phyloP scores from a whole-genome alignment of 768 basidiomycete genomes.

The Trametes elegans region DNA sequence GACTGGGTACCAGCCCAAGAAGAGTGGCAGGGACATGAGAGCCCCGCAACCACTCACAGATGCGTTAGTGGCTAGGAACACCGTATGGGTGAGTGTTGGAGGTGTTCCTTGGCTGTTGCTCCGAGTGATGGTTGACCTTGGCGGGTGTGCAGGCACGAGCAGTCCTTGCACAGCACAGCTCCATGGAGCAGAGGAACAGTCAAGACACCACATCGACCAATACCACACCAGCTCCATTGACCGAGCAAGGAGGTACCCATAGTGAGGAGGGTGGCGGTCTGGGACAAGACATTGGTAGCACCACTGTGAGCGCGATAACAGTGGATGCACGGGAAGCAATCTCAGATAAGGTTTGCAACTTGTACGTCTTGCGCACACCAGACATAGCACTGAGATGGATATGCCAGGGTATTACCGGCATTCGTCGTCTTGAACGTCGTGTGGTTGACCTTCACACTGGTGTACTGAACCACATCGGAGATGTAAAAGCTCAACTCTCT shows the following conservation, averaged over 20 bases:
- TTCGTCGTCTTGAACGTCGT: neutral
- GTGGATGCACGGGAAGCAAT: too few relatives aligned
- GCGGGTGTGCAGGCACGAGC: neutral
- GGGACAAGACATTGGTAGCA: too few relatives aligned
- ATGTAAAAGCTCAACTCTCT: neutral
- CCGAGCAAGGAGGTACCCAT: too few relatives aligned
- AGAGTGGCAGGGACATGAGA: neutral
- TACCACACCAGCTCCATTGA: too few relatives aligned
- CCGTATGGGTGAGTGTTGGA: neutral
- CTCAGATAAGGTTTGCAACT: too few relatives aligned
- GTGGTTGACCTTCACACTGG: neutral
- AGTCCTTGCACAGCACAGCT: neutral
- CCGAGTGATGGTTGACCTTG: neutral
- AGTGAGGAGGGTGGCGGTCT: too few relatives aligned
- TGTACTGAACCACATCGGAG: neutral
- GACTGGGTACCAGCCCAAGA: neutral
- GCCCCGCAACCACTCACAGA: neutral
- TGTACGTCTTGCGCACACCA: neutral
- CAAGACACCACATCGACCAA: too few relatives aligned
- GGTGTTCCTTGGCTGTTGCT: neutral
- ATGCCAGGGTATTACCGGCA: neutral
- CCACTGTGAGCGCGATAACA: too few relatives aligned
- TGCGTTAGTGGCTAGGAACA: neutral
- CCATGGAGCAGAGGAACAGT: too few relatives aligned
- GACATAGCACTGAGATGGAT: too few relatives aligned